phyloP scores from a whole-genome alignment of 208 protist species.

The Crithidia brevicula region DNA sequence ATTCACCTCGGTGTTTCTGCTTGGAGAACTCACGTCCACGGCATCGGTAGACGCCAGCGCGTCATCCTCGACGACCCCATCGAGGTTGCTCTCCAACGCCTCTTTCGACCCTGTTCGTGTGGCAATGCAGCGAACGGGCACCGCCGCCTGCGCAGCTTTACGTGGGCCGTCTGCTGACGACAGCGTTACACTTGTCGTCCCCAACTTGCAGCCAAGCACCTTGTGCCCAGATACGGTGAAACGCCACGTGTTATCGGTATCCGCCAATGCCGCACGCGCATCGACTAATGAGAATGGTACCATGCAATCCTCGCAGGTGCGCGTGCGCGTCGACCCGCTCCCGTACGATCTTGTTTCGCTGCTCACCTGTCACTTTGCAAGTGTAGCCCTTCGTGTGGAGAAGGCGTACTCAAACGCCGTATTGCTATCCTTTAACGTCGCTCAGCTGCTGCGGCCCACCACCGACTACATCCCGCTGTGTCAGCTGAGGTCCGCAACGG shows the following conservation, averaged over 20 bases:
- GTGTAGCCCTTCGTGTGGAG: slow-evolving; percentile 11
- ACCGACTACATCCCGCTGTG: slow-evolving; percentile 5
- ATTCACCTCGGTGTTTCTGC: slow-evolving; percentile 15
- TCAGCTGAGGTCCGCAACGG: neutral
- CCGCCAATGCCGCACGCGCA: neutral
- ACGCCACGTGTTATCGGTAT: neutral
- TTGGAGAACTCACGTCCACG: slow-evolving; percentile 11
- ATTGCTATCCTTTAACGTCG: slow-evolving; percentile 5
- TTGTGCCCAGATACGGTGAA: slow-evolving; percentile 4
- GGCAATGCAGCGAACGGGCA: neutral
- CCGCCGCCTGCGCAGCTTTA: neutral
- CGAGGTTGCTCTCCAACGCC: neutral
- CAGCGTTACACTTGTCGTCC: slow-evolving; percentile 3
- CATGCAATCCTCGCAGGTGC: slow-evolving; percentile 11
- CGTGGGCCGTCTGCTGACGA: neutral
- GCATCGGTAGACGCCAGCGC: neutral
- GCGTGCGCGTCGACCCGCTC: slow-evolving; percentile 3
- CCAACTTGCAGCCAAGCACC: slow-evolving; percentile 2
- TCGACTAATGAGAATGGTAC: neutral
- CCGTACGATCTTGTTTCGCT: slow-evolving; percentile 18
- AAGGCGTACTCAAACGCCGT: slow-evolving; percentile 7
- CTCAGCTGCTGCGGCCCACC: neutral
- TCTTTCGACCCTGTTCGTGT: slow-evolving; percentile 3
- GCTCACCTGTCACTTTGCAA: slow-evolving; percentile 24
- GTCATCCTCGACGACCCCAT: neutral